Evolutionary conservation across 306 rosid species (phyloP).

Genomic region (Alnus rubra): DNA sequence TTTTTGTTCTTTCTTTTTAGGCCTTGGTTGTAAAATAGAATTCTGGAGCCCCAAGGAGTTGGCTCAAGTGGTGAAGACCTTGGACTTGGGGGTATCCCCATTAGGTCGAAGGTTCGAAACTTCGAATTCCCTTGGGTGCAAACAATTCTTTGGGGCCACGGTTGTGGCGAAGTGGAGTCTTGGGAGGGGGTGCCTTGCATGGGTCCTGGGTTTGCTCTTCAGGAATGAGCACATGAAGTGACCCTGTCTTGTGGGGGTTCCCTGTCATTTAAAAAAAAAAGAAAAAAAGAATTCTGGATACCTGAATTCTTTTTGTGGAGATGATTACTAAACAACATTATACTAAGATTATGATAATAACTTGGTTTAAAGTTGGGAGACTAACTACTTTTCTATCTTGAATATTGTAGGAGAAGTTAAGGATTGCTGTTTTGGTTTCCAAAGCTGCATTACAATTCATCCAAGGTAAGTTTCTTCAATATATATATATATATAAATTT

Average conservation of each 20-base stretch:
- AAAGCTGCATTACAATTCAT: constrained; percentile 84
- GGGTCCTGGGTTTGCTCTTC: too few species aligned
- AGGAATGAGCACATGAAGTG: too few species aligned
- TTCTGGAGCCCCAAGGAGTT: background rate
- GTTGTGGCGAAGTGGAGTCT: too few species aligned
- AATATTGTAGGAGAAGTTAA: constrained; percentile 69
- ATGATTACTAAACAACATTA: background rate
- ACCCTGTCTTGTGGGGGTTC: too few species aligned
- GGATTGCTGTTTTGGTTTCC: constrained; percentile 86
- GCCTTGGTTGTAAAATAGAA: background rate
- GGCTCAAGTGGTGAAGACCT: too few species aligned
- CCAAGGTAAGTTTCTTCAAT: constrained; percentile 50
- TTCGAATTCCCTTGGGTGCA: too few species aligned
- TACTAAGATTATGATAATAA: background rate
- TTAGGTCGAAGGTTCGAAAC: too few species aligned
- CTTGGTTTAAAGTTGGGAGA: background rate
- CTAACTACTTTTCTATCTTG: constrained; percentile 13
- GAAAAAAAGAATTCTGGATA: background rate
- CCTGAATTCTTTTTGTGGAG: background rate
- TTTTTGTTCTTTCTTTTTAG: background rate
- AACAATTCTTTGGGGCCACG: too few species aligned
- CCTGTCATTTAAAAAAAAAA: too few species aligned
- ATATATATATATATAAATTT: background rate
- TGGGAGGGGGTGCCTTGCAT: too few species aligned
- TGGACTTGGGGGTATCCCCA: too few species aligned